Evolutionary conservation across 202 grass and related monocot species (phyloP).

Genomic region (Panicum hallii): DNA sequence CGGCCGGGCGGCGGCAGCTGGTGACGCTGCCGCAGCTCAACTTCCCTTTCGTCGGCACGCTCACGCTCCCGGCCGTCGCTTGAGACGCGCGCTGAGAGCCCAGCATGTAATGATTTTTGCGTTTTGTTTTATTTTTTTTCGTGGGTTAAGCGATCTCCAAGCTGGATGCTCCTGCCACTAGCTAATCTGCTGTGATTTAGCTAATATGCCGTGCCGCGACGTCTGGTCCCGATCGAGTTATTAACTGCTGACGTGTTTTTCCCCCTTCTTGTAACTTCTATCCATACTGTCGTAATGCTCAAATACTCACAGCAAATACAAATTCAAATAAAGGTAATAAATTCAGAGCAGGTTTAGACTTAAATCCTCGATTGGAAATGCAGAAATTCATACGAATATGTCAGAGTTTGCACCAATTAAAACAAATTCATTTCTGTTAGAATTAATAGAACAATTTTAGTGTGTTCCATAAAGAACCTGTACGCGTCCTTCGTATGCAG

Average conservation of each 20-base stretch:
- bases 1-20: conserved; percentile 12
- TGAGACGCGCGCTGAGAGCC: background rate
- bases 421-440: background rate
- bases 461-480: background rate
- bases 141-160: conserved; percentile 1
- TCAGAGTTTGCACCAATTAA: background rate
- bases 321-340: background rate
- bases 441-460: background rate
- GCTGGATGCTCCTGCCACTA: background rate
- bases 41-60: conserved; percentile 59
- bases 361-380: background rate
- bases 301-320: background rate
- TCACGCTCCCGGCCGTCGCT: conserved; percentile 51
- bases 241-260: background rate
- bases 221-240: background rate
- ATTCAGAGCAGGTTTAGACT: background rate
- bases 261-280: background rate
- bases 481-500: no score
- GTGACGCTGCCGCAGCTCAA: conserved; percentile 50
- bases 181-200: background rate
- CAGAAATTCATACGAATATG: background rate
- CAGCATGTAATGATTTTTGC: conserved; percentile 34
- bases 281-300: background rate
- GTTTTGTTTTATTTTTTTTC: conserved; percentile 4
- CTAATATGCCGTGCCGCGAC: background rate